A percentile compares a stretch with the other conserved stretches of the same genome.
These are phyloP conservation scores for Suillus subalutaceus DNA, from an alignment of 768 basidiomycete species.

Conservation along the genomic window DNA sequence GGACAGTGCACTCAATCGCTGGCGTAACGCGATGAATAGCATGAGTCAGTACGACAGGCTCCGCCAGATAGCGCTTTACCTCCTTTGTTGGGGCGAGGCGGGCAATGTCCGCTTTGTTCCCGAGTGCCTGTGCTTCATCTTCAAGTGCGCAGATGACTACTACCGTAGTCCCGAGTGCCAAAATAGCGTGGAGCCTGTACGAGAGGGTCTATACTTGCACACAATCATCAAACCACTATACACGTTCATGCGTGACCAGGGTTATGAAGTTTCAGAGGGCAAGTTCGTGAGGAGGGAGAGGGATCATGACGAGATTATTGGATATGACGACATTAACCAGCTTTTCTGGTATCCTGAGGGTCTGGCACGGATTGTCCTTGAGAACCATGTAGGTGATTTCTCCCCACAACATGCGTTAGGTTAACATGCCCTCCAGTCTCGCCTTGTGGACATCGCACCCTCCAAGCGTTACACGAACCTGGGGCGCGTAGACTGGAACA, in stretches of 20 bases:
- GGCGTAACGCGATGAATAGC: conserved; percentile 98
- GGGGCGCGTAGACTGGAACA: conserved; percentile 89
- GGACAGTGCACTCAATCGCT: conserved; percentile 90
- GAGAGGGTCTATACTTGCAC: conserved; percentile 92
- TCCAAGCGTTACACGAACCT: conserved; percentile 94
- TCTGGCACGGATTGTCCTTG: conserved; percentile 86
- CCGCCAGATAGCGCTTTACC: conserved; percentile 92
- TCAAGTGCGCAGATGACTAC: conserved; percentile 99
- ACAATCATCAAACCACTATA: conserved; percentile 94
- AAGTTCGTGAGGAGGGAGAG: conserved; percentile 93
- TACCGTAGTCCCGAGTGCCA: conserved; percentile 98
- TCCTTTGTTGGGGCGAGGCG: conserved; percentile 98
- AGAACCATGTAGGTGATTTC: conserved; percentile 68
- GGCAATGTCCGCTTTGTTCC: conserved; percentile 97
- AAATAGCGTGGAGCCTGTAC: conserved; percentile 88
- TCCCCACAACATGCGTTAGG: neutral
- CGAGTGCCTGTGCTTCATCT: conserved; percentile 97
- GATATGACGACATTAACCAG: conserved; percentile 99
- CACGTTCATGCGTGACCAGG: conserved; percentile 95
- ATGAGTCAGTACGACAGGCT: conserved; percentile 99
- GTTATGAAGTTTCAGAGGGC: conserved; percentile 93
- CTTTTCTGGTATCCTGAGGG: conserved; percentile 99
- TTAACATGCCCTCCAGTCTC: conserved; percentile 56
- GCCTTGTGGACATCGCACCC: conserved; percentile 89
- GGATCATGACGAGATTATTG: conserved; percentile 94